A percentile compares a stretch with the other conserved stretches of the same genome.
phyloP scores from a whole-genome alignment of 1,284 basidiomycete genomes.

The Naganishia sp. region DNA sequence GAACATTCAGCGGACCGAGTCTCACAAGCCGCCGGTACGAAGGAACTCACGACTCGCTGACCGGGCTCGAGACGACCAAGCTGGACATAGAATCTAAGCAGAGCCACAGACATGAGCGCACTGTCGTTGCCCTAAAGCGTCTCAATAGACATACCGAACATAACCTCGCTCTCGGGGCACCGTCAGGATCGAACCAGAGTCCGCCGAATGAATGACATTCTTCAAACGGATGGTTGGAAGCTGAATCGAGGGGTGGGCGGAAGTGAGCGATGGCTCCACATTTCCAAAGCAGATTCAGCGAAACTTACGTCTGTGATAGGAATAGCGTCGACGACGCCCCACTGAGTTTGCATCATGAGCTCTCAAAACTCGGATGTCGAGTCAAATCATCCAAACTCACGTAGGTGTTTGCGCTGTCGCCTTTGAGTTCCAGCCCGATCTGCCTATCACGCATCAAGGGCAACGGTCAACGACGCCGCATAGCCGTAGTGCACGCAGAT shows the following conservation, averaged over 20 bases:
- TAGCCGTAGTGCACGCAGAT: background rate
- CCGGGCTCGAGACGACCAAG: conserved; percentile 36
- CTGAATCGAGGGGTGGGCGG: conserved; percentile 25
- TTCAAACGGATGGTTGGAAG: conserved; percentile 42
- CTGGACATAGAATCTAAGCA: conserved; percentile 36
- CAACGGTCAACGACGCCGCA: background rate
- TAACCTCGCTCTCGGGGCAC: conserved; percentile 46
- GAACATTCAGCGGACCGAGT: background rate
- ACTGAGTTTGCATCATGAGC: conserved; percentile 26
- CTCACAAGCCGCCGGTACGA: background rate
- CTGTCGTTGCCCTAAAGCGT: no score
- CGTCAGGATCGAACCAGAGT: conserved; percentile 44
- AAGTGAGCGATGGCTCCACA: background rate
- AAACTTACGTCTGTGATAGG: conserved; percentile 29
- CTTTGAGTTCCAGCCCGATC: conserved; percentile 42
- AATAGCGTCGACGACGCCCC: conserved; percentile 46
- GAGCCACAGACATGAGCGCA: no score
- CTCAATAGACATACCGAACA: conserved; percentile 33
- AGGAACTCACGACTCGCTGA: conserved; percentile 33
- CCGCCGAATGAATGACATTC: conserved; percentile 43
- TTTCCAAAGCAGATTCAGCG: no score
- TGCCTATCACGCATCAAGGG: conserved; percentile 8
- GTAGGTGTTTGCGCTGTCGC: conserved; percentile 49
- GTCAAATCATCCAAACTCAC: background rate
- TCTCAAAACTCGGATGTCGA: background rate